A percentile compares a stretch with the other conserved stretches of the same genome.
Evolutionary conservation across 441 rosid species (phyloP).

Genomic region (Syzygium malaccense): DNA sequence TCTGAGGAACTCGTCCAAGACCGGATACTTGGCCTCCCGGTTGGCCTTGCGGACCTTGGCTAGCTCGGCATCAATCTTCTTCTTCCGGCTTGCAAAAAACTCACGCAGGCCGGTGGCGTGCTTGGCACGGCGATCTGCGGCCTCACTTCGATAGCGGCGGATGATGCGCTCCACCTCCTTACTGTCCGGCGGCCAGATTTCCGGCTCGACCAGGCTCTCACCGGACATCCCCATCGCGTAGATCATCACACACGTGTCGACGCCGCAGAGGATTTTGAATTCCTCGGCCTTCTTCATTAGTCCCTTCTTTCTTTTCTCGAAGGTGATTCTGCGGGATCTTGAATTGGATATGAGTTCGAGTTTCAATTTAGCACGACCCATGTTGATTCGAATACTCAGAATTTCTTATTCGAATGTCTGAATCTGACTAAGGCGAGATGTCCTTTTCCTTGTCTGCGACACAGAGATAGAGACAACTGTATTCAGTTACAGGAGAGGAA

Average conservation of each 20-base stretch:
- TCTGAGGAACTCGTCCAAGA: neutral
- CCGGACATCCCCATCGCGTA: neutral
- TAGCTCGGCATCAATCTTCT: neutral
- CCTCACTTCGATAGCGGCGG: neutral
- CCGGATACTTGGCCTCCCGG: neutral
- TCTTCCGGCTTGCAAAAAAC: neutral
- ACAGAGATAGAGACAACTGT: neutral
- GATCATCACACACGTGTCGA: neutral
- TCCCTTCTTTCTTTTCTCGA: neutral
- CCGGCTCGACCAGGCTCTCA: neutral
- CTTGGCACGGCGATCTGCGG: neutral
- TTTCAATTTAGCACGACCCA: neutral
- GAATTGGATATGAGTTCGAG: neutral
- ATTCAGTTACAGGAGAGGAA: neutral
- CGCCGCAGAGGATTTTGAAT: neutral
- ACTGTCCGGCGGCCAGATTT: neutral
- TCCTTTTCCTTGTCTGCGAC: conserved; percentile 33
- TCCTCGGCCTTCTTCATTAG: neutral
- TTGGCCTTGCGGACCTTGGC: neutral
- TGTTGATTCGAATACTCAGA: neutral
- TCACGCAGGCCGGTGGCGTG: neutral
- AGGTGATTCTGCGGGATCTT: neutral
- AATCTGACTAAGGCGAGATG: conserved; percentile 24
- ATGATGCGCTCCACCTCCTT: neutral
- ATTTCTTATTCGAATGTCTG: neutral